Evolutionary conservation across 1,139 yeast genomes (phyloP).

Genomic region (Pneumocystis jirovecii): DNA sequence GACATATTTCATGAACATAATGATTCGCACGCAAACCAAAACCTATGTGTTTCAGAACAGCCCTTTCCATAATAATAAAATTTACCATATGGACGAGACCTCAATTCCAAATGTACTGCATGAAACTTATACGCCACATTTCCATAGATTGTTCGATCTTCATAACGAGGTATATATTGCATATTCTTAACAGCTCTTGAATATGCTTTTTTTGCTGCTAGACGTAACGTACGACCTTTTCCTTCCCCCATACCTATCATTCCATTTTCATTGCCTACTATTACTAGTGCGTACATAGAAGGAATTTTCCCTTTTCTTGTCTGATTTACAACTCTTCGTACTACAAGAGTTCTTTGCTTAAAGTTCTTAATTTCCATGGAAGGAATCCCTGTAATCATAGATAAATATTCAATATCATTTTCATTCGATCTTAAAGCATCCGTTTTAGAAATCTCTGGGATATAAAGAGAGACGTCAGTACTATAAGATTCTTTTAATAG

Average conservation of each 20-base stretch:
- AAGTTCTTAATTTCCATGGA: not conserved
- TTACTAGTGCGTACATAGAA: constrained; percentile 69
- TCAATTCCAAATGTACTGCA: constrained; percentile 66
- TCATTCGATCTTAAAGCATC: not conserved
- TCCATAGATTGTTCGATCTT: constrained; percentile 81
- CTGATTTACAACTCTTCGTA: constrained; percentile 69
- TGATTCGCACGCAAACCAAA: constrained; percentile 89
- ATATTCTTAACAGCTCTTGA: constrained; percentile 90
- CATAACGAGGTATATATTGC: constrained; percentile 69
- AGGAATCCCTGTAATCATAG: not conserved
- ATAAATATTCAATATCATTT: not conserved
- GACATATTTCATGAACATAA: constrained; percentile 79
- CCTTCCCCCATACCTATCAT: constrained; percentile 95
- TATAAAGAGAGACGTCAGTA: not conserved
- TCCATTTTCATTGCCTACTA: constrained; percentile 87
- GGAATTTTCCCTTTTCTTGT: constrained; percentile 88
- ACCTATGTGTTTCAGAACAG: constrained; percentile 5
- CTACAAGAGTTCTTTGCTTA: constrained; percentile 7
- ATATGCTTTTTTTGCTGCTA: constrained; percentile 73
- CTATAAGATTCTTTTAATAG: not conserved
- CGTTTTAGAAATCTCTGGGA: not conserved
- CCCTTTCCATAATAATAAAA: not conserved
- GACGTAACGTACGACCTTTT: constrained; percentile 64
- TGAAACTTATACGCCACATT: constrained; percentile 71
- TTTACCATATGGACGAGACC: constrained; percentile 76